These are phyloP conservation scores for Rhododendron kiyosumense DNA, from an alignment of 148 eudicot species.

Conservation along the genomic window DNA sequence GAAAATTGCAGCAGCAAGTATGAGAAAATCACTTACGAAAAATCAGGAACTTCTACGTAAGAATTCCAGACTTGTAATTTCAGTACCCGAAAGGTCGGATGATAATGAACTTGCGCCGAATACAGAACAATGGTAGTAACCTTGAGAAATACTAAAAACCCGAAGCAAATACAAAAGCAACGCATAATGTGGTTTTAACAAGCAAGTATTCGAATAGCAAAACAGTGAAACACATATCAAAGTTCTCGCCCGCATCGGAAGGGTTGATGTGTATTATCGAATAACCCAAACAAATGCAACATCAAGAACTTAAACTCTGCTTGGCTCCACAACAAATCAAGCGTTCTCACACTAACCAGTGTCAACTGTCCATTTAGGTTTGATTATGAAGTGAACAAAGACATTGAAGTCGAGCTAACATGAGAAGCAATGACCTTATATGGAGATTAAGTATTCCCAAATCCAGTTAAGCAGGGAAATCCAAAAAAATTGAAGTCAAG, in stretches of 20 bases:
- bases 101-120: no score
- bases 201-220: neutral
- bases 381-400: neutral
- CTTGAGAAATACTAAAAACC: neutral
- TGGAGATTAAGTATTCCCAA: neutral
- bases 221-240: neutral
- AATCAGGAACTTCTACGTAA: no score
- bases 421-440: neutral
- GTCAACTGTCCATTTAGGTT: neutral
- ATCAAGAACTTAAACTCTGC: neutral
- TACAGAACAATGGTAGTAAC: neutral
- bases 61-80: no score
- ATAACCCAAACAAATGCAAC: neutral
- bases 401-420: neutral
- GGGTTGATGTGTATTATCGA: neutral
- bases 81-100: no score
- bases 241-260: neutral
- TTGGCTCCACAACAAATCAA: neutral
- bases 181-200: neutral
- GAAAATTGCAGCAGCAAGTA: no score
- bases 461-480: constrained; percentile 1
- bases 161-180: neutral
- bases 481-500: neutral
- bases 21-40: no score
- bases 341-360: neutral